A percentile compares a stretch with the other conserved stretches of the same genome.
phyloP scores from a whole-genome alignment of 2,329 filamentous ascomycete genomes.

The Tolypocladium pustulatum region DNA sequence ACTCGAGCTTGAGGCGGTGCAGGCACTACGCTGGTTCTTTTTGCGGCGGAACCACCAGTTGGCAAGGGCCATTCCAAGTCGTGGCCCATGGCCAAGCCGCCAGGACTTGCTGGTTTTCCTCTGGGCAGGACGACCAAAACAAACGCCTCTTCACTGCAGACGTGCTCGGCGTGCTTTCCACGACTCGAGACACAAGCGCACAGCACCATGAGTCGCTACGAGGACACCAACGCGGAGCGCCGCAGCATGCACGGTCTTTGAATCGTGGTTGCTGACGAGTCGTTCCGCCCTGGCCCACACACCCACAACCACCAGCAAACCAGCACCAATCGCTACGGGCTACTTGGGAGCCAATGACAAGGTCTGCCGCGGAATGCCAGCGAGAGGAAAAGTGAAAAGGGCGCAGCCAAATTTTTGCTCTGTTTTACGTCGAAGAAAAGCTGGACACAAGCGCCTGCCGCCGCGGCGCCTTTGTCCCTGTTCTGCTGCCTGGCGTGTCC shows the following conservation, averaged over 20 bases:
- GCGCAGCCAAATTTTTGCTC: neutral
- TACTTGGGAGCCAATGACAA: constrained; percentile 15
- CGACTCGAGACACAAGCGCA: neutral
- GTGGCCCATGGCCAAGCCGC: neutral
- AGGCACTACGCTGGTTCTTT: neutral
- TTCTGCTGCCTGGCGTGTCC: neutral
- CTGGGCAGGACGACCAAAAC: neutral
- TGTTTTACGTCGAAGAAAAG: neutral
- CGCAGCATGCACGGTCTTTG: neutral
- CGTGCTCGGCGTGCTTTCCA: neutral
- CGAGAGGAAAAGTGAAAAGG: neutral
- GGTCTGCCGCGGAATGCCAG: neutral
- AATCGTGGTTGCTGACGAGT: neutral
- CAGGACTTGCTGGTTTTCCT: too few relatives aligned
- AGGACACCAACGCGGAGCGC: neutral
- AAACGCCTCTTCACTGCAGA: neutral
- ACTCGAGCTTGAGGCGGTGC: neutral
- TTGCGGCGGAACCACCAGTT: neutral
- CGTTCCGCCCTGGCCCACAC: neutral
- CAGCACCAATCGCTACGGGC: constrained; percentile 5
- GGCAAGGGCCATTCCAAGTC: neutral
- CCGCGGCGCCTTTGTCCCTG: neutral
- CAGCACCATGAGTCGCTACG: neutral
- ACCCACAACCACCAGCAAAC: constrained; percentile 6
- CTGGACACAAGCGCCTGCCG: neutral